Evolutionary conservation across 768 basidiomycete species (phyloP).

Genomic region (Mycena amicta): DNA sequence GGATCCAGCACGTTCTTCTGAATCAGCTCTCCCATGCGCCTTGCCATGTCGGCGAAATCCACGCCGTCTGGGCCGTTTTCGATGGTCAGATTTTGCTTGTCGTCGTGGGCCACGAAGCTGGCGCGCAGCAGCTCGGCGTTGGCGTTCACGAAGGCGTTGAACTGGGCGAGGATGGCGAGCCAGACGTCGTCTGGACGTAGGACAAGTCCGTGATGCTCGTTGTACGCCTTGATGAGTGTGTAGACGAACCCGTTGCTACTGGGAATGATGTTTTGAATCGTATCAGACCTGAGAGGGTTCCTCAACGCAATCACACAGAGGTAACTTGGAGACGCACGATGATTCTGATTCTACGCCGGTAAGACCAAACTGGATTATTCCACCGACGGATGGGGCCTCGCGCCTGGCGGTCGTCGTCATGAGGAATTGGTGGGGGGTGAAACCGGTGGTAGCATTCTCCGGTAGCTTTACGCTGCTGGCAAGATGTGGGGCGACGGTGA

Average conservation of each 20-base stretch:
- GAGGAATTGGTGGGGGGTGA: background rate
- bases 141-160: no score
- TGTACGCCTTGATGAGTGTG: background rate
- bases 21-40: background rate
- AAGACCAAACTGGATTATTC: background rate
- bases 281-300: background rate
- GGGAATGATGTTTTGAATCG: background rate
- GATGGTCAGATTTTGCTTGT: background rate
- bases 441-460: background rate
- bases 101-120: no score
- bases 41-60: constrained; percentile 1
- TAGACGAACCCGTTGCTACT: background rate
- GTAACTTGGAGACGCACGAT: background rate
- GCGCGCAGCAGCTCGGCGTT: no score
- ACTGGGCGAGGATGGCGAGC: no score
- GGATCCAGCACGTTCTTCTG: constrained; percentile 22
- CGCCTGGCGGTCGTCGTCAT: background rate
- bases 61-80: background rate
- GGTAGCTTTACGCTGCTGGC: background rate
- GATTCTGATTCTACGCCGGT: background rate
- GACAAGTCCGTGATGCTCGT: background rate
- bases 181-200: no score
- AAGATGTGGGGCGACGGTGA: background rate
- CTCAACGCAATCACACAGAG: background rate
- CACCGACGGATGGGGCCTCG: background rate